phyloP scores from a whole-genome alignment of 2,329 filamentous ascomycete genomes.

The Fonsecaea pedrosoi region DNA sequence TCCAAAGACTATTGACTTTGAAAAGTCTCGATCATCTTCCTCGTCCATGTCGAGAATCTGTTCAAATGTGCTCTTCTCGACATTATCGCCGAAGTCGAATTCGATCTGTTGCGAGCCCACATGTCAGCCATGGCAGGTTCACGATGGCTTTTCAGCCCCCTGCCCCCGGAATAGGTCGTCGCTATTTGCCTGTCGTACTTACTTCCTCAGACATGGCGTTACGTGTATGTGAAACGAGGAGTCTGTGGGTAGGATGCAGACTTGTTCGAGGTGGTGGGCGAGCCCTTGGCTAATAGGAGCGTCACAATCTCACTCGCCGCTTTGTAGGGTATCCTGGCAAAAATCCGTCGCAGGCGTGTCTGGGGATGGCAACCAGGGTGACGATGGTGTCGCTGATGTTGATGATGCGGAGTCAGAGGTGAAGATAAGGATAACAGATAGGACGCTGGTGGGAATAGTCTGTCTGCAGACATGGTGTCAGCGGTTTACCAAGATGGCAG shows the following conservation, averaged over 20 bases:
- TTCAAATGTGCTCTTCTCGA: constrained; percentile 82
- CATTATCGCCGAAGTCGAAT: constrained; percentile 72
- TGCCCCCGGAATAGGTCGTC: neutral
- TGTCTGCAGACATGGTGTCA: constrained; percentile 25
- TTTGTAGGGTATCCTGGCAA: constrained; percentile 2
- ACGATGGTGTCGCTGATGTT: neutral
- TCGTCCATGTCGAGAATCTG: constrained; percentile 99
- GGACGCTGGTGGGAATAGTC: neutral
- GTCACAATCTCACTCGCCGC: neutral
- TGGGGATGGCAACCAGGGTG: constrained; percentile 5
- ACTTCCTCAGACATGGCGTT: constrained; percentile 33
- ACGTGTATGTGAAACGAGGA: neutral
- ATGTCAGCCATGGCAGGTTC: neutral
- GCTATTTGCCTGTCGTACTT: constrained; percentile 12
- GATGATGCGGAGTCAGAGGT: neutral
- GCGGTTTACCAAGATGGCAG: neutral
- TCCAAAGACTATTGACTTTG: constrained; percentile 82
- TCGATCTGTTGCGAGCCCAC: constrained; percentile 23
- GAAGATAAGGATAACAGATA: constrained; percentile 10
- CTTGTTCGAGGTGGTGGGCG: neutral
- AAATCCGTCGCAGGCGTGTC: constrained; percentile 7
- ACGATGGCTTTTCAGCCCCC: neutral
- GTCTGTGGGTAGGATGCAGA: constrained; percentile 1
- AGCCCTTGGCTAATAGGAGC: neutral
- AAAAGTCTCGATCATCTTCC: constrained; percentile 84